Evolutionary conservation across 768 basidiomycete species (phyloP), one percentile per base, ranked within the genome.

Genomic region (Pulveroboletus sp.): DNA sequence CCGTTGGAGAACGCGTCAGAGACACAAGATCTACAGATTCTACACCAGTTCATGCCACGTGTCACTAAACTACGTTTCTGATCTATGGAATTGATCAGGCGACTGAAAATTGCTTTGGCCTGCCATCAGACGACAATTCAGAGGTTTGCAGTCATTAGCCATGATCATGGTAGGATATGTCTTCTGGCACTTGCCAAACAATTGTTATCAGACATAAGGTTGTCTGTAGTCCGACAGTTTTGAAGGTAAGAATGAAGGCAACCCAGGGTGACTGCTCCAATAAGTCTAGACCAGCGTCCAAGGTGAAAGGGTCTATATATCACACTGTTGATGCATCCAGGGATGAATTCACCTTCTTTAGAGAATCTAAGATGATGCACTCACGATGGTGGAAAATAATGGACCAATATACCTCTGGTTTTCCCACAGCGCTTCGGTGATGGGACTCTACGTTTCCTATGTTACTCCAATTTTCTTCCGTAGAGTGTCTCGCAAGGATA

Each of bases 251-350:
- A 68, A 69, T 68, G 48, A 72, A 73, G 24, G 55, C 20, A 11
- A 68, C 62, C 67, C 64, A 70, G 2, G 50, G 63, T 68, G 12
- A 58, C 61, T 24, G 57, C 51, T 17, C 69, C 68, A 24, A 73
- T 58, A 3, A 57, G 56, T 8, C 61, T 52, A 14, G 63, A 65
- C 60, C 60, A 71, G 20, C 60, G 39, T 8, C 59, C 62, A 12
- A 69, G 65, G 31, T 51, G 54, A 45, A 72, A 72, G 3, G 68
- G 68, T 1, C n/a, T n/a, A n/a, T n/a, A n/a, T n/a, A n/a, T n/a
- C n/a, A n/a, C n/a, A n/a, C n/a, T n/a, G n/a, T n/a, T n/a, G n/a
- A n/a, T n/a, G n/a, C n/a, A n/a, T n/a, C 72, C 67, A 12, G 68
- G 68, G 17, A 56, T 51, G 37, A 73, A 60, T 24, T 62, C 63